These are phyloP conservation scores for Xylaria sp. DNA, from an alignment of 2,329 filamentous ascomycete species.

Conservation along the genomic window DNA sequence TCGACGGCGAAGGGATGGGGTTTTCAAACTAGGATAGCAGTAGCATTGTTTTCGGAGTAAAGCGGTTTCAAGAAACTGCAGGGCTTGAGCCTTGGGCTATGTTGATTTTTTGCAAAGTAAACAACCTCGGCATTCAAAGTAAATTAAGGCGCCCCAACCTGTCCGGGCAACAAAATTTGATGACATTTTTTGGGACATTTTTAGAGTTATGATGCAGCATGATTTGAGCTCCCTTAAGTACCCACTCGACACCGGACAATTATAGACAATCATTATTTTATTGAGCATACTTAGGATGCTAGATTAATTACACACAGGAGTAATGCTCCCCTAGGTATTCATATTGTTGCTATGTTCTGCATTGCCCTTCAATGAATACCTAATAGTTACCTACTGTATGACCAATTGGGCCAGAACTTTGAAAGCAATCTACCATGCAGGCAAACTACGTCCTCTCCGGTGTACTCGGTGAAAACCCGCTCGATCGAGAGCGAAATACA, in stretches of 20 bases:
- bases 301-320: too few relatives aligned
- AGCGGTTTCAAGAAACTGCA: background rate
- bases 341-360: too few relatives aligned
- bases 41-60: background rate
- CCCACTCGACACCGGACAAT: background rate
- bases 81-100: background rate
- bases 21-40: too few relatives aligned
- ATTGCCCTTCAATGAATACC: too few relatives aligned
- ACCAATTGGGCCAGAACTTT: background rate
- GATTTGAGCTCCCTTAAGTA: constrained; percentile 7
- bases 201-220: too few relatives aligned
- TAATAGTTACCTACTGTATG: too few relatives aligned
- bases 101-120: constrained; percentile 19
- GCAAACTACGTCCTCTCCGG: background rate
- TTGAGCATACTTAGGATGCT: too few relatives aligned
- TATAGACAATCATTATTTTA: constrained; percentile 7
- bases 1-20: background rate
- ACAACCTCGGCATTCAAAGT: constrained; percentile 22
- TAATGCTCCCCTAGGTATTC: too few relatives aligned
- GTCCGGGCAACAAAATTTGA: constrained; percentile 40
- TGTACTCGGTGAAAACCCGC: background rate
- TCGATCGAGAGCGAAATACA: background rate
- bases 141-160: constrained; percentile 25
- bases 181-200: constrained; percentile 29
- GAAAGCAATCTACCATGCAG: too few relatives aligned